Evolutionary conservation across 1,284 basidiomycete genomes (phyloP).

Genomic region (Amylostereum areolatum): DNA sequence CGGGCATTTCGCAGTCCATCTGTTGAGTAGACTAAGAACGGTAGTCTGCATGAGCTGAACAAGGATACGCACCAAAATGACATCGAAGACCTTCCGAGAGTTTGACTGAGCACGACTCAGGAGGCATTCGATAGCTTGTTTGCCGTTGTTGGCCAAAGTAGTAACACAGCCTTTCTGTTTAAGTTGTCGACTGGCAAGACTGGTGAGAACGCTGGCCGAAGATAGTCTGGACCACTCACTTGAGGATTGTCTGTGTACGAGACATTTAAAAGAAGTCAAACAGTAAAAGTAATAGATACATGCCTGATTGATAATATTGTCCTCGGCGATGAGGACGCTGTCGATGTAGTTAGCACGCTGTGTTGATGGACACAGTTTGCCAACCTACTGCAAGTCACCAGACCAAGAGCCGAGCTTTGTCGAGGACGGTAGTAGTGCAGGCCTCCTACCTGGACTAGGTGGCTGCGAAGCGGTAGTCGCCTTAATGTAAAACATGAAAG

Average conservation of each 20-base stretch:
- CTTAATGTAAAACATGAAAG: background rate
- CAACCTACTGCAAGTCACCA: background rate
- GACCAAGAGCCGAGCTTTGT: background rate
- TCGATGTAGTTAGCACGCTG: background rate
- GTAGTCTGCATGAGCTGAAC: background rate
- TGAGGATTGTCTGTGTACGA: background rate
- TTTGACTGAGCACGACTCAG: background rate
- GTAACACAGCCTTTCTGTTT: background rate
- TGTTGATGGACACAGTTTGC: background rate
- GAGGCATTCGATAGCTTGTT: background rate
- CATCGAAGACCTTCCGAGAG: background rate
- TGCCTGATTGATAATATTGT: background rate
- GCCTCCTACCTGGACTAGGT: background rate
- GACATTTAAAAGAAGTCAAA: no score
- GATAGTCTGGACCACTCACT: background rate
- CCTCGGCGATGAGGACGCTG: conserved; percentile 1
- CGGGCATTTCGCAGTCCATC: conserved; percentile 1
- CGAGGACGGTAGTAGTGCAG: background rate
- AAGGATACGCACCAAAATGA: background rate
- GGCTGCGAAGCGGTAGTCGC: background rate
- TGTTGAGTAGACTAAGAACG: background rate
- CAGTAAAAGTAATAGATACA: no score
- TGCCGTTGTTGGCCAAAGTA: background rate
- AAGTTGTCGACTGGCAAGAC: background rate
- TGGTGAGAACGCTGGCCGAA: background rate